Base-by-base conservation (phyloP, 2,329 filamentous ascomycete genomes). In the Tolypocladium ovalisporum region DNA sequence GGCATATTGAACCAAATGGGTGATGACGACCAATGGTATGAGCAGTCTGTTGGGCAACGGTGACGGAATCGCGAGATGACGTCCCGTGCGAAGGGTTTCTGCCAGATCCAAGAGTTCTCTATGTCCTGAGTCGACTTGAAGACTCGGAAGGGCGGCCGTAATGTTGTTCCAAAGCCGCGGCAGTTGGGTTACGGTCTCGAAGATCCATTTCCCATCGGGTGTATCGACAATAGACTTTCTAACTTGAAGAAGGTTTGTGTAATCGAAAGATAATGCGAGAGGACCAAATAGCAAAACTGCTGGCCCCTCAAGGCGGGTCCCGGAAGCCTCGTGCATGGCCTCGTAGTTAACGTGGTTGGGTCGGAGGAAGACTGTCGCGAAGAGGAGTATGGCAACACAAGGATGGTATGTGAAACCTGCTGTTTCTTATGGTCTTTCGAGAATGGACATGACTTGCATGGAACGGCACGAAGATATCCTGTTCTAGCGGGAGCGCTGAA, bases 21-120 rank as follows among this genome's bases (percentile, higher is more conserved):
- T 63, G 51, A 71, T 62, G 19, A 76, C 66, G 8, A 74, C 68
- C 7, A 76, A 64, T 0, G 73, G 73, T 6, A 64, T 68, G 24
- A 75, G 65, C 15, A 74, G 55, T 15, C 65, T 64, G 56, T 70
- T 71, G 1, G 68, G 66, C 10, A 71, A 60, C 29, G 58, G 58
- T 24, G 29, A 56, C 22, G 42, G 19, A 27, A 32, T 53, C 10
- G 51, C 22, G 7, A 54, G 8, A 2, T 44, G 9, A 24, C 42
- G 27, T n/a, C 55, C 57, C 9, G 54, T 59, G 8, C 4, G 13
- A 17, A 59, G 52, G n/a, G 40, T 32, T 10, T 56, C 40, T 19
- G n/a, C 22, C 3, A 57, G 22, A 24, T 54, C 51, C 29, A 24
- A 17, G 12, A 59, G 49, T 24, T 57, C 40, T 32, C 51, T 40